phyloP scores from a whole-genome alignment of 1,284 basidiomycete species.

The Stereum hirsutum region DNA sequence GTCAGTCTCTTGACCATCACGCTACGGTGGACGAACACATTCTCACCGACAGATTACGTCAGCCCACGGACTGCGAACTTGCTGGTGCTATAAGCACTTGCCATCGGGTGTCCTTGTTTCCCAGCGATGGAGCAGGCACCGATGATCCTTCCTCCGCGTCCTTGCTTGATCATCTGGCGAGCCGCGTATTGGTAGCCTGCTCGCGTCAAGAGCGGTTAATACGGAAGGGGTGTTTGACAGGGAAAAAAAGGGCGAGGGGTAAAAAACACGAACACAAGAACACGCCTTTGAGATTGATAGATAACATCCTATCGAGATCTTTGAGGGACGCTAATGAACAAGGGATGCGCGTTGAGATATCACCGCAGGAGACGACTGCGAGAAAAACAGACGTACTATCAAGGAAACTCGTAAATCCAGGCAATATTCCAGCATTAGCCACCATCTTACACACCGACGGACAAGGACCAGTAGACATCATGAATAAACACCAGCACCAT shows the following conservation, averaged over 20 bases:
- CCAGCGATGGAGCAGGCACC: conserved; percentile 4
- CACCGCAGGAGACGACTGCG: too few relatives aligned
- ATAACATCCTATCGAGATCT: not conserved
- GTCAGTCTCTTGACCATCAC: not conserved
- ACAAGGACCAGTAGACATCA: too few relatives aligned
- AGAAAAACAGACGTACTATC: conserved; percentile 13
- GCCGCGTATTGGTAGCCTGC: conserved; percentile 6
- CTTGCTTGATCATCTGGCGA: conserved; percentile 5
- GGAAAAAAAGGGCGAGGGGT: not conserved
- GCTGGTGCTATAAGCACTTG: not conserved
- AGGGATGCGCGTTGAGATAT: not conserved
- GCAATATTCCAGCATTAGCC: conserved; percentile 20
- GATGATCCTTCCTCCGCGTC: conserved; percentile 4
- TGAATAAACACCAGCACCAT: too few relatives aligned
- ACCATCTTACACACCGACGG: too few relatives aligned
- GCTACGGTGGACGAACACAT: not conserved
- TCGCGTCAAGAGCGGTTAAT: too few relatives aligned
- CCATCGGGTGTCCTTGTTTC: not conserved
- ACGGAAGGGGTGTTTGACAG: not conserved
- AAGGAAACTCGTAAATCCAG: conserved; percentile 6
- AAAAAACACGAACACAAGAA: conserved; percentile 3
- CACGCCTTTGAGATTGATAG: conserved; percentile 1
- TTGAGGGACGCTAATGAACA: conserved; percentile 1
- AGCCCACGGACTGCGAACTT: conserved; percentile 7
- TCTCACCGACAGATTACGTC: conserved; percentile 4